Base-by-base conservation (phyloP, 352 stramenopile genomes). In the Globisporangium rhizosaccharum region DNA sequence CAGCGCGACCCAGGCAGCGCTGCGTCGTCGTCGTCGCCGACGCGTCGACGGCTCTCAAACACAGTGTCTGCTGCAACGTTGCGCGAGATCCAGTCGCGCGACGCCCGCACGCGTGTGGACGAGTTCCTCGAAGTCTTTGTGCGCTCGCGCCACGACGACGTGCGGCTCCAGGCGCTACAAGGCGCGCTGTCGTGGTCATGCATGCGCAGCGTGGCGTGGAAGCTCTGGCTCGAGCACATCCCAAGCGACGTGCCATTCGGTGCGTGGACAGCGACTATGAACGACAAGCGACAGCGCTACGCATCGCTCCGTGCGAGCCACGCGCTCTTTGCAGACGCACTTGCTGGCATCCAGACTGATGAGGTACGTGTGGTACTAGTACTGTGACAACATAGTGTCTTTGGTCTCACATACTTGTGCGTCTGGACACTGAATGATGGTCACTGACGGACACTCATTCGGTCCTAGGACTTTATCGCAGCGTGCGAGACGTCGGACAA, bases 71-170 rank as follows among this genome's bases (percentile, higher is more conserved):
- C 66, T 11, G 56, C 73, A 18, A 87, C 78, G 15, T 51, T 90
- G 18, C 70, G 65, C 26, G 78, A 89, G 57, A 76, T 92, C 36
- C 82, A 90, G 65, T 79, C 76, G 8, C 76, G 82, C 6, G 78
- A 73, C 25, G 53, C 70, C 0, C 72, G 65, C 25, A 63, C 78
- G 1, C 73, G 79, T 10, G 75, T 88, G 44, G 72, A 87, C 53
- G 79, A 89, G 57, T 92, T 92, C 62, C 58, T 92, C 1, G 80
- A 88, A 55, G 67, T 92, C 14, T 87, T 90, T 36, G 75, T 92
- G 14, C 72, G 67, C 17, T 88, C 74, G 0, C 74, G 65, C 5
- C 51, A 56, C 9, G 71, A 86, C 46, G 78, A 87, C 15, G 70
- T 85, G 25, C 61, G 71, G 36, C 49, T 73, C 0, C 76, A 90